Conservation (phyloP, 441 rosid species). For the Raphanus hybrid region DNA sequence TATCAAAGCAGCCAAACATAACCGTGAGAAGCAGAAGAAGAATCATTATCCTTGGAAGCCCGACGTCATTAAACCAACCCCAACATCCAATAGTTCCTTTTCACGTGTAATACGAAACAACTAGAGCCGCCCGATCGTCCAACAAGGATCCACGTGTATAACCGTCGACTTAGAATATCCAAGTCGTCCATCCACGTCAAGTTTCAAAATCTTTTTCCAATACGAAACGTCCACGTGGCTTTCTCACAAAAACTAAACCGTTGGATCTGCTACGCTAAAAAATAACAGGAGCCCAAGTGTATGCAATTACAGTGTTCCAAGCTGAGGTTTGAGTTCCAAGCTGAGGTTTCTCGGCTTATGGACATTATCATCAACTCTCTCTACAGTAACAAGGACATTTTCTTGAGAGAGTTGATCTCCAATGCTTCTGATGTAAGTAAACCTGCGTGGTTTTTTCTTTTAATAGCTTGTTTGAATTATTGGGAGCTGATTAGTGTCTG, state of each 20-base stretch:
- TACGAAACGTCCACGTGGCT: neutral
- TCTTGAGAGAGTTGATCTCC: conserved; percentile 94
- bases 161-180: neutral
- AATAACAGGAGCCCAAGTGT: conserved; percentile 4
- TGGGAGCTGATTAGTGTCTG: neutral
- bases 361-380: conserved; percentile 96
- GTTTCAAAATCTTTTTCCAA: neutral
- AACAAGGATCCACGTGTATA: conserved; percentile 1
- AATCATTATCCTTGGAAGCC: neutral
- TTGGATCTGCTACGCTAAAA: conserved; percentile 30
- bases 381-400: conserved; percentile 94
- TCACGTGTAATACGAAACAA: neutral
- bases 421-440: conserved; percentile 91
- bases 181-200: conserved; percentile 34
- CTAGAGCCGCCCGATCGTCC: neutral
- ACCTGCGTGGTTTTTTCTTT: neutral
- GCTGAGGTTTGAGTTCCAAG: conserved; percentile 87
- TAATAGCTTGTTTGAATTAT: neutral
- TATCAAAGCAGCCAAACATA: too few relatives aligned
- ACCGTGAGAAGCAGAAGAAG: neutral
- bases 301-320: neutral
- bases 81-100: neutral
- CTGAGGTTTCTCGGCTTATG: conserved; percentile 98
- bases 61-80: conserved; percentile 3
- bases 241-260: neutral